Evolutionary conservation across 345 rosid species (phyloP), one percentile per base, ranked within the genome.

Genomic region (Camelina sativa): DNA sequence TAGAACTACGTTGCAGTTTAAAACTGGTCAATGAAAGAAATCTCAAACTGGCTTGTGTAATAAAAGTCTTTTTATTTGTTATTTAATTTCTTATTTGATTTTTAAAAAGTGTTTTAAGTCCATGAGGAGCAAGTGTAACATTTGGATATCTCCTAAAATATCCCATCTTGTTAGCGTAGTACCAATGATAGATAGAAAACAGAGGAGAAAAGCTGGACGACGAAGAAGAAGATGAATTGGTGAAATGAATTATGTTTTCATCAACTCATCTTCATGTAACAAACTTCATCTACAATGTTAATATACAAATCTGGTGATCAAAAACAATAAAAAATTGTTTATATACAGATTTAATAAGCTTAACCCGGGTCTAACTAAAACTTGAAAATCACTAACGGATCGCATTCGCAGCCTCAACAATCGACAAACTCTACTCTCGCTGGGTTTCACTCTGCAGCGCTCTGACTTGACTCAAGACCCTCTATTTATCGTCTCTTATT

Each of bases 31-130:
- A 38, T 65, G 28, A 55, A 65, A 34, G 17, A 25, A 16, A 20
- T 56, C 58, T 72, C 44, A 72, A 51, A 15, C 12, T n/a, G 11
- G 67, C 34, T 52, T 6, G 40, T 53, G 63, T 40, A 41, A 52
- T 52, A 41, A 52, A 52, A 16, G 11, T 38, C 11, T 11, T 60
- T 51, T 10, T 1, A 25, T 10, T 19, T 4, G 1, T 7, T 40
- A 28, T 23, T 15, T 17, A 4, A 17, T 8, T 30, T 57, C 48
- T 47, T 59, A 2, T 47, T 11, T 51, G 35, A 23, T 2, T 37
- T 56, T 32, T 32, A 47, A 20, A 20, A 30, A 15, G 57, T 47
- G 48, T 59, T 58, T 25, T 12, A 22, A 59, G 22, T 58, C 15
- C 19, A 57, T 19, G 7, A 44, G 55, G 54, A 69, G 13, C 8